phyloP scores from a whole-genome alignment of 2,329 filamentous ascomycete species.

The Verticillium zaregamsianum region DNA sequence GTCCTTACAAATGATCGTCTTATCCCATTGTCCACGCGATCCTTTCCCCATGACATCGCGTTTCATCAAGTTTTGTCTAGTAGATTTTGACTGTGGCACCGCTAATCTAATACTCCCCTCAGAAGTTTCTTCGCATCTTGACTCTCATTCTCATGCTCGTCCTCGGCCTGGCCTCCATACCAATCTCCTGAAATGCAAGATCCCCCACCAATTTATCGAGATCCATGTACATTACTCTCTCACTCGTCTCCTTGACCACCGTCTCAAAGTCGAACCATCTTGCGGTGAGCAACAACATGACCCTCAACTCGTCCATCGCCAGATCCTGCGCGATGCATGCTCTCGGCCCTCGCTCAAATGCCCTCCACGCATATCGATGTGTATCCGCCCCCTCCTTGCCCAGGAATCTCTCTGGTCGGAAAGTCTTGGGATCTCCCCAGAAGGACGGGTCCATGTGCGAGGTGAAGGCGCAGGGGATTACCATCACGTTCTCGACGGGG shows the following conservation, averaged over 20 bases:
- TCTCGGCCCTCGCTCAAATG: constrained; percentile 31
- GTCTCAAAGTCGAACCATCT: constrained; percentile 21
- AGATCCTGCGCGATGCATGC: constrained; percentile 30
- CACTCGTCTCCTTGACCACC: constrained; percentile 11
- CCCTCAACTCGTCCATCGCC: constrained; percentile 24
- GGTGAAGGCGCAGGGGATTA: constrained; percentile 13
- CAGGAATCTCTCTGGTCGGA: constrained; percentile 37
- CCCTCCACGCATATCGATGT: constrained; percentile 13
- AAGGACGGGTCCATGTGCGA: constrained; percentile 26
- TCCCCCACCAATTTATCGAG: constrained; percentile 19
- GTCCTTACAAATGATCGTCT: too few relatives aligned
- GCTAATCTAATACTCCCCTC: too few relatives aligned
- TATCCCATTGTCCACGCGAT: too few relatives aligned
- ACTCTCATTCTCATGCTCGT: constrained; percentile 11
- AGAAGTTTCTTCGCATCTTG: neutral
- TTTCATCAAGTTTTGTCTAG: too few relatives aligned
- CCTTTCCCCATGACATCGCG: too few relatives aligned
- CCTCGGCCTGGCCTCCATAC: constrained; percentile 12
- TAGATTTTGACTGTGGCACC: too few relatives aligned
- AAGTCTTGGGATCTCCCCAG: constrained; percentile 31
- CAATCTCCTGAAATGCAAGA: constrained; percentile 12
- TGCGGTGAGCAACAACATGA: constrained; percentile 16
- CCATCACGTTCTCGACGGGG: constrained; percentile 26
- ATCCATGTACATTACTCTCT: constrained; percentile 16
- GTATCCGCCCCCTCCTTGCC: constrained; percentile 5